Percentiles rank a stretch among this genome's conserved stretches.
Conservation (phyloP, 2,329 filamentous ascomycete genomes). For the Knufia fluminis region DNA sequence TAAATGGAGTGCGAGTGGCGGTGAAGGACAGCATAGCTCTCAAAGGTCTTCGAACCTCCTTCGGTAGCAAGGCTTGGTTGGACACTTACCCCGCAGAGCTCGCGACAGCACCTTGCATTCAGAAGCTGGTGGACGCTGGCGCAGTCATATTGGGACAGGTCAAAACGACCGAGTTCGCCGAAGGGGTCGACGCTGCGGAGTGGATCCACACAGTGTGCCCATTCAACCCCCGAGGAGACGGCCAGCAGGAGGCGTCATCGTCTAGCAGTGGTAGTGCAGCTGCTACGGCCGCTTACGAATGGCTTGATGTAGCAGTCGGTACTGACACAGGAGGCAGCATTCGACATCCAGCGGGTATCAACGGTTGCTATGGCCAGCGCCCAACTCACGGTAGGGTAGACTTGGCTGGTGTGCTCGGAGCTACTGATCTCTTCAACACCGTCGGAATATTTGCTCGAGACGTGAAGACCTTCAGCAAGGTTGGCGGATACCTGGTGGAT, state of each 20-base stretch:
- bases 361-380: slow-evolving; percentile 40
- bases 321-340: slow-evolving; percentile 35
- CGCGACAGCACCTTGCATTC: slow-evolving; percentile 14
- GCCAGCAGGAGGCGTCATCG: slow-evolving; percentile 27
- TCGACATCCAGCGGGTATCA: slow-evolving; percentile 36
- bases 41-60: slow-evolving; percentile 15
- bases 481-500: slow-evolving; percentile 14
- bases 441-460: slow-evolving; percentile 26
- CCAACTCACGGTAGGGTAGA: slow-evolving; percentile 39
- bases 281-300: slow-evolving; percentile 28
- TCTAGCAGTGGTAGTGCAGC: slow-evolving; percentile 23
- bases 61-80: slow-evolving; percentile 16
- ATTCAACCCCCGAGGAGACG: slow-evolving; percentile 32
- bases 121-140: slow-evolving; percentile 19
- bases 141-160: slow-evolving; percentile 18
- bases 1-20: slow-evolving; percentile 16
- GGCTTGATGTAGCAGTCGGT: slow-evolving; percentile 27
- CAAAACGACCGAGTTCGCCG: slow-evolving; percentile 19
- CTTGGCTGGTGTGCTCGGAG: slow-evolving; percentile 40
- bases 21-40: slow-evolving; percentile 20
- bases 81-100: slow-evolving; percentile 14
- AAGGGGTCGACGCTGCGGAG: slow-evolving; percentile 16
- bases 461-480: slow-evolving; percentile 18
- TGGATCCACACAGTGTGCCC: slow-evolving; percentile 31
- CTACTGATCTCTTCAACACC: slow-evolving; percentile 26